A percentile compares a stretch with the other conserved stretches of the same genome.
Conservation (phyloP, 257 asterid species). For the Nicotiana tomentosiformis region DNA sequence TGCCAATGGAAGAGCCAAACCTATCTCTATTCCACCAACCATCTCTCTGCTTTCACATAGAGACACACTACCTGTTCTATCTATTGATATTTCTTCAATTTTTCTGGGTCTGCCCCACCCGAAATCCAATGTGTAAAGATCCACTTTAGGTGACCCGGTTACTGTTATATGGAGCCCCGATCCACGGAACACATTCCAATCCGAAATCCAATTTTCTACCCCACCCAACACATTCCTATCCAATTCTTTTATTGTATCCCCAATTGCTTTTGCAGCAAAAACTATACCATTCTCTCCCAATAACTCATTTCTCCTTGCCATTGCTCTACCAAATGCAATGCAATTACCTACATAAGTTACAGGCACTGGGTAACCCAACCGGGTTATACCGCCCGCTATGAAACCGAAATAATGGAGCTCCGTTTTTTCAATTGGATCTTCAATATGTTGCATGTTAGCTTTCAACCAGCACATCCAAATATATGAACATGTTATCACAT, state of each 20-base stretch:
- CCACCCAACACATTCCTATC: constrained; percentile 21
- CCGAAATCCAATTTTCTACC: constrained; percentile 33
- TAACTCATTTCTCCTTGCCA: constrained; percentile 3
- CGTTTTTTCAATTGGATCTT: neutral
- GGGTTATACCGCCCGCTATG: constrained; percentile 26
- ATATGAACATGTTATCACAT: constrained; percentile 29
- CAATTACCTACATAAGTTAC: constrained; percentile 44
- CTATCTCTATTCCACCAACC: constrained; percentile 46
- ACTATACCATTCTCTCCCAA: constrained; percentile 33
- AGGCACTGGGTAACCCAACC: constrained; percentile 30
- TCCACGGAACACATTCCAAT: neutral
- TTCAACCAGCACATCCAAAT: constrained; percentile 34
- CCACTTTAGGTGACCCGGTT: constrained; percentile 47
- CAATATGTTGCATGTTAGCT: constrained; percentile 7
- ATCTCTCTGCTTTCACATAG: constrained; percentile 26
- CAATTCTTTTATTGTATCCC: constrained; percentile 23
- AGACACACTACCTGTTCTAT: constrained; percentile 27
- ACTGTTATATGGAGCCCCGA: constrained; percentile 16
- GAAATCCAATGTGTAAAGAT: constrained; percentile 27
- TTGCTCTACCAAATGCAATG: constrained; percentile 24
- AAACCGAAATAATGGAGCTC: constrained; percentile 20
- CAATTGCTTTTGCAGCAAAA: constrained; percentile 33
- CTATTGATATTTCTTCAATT: constrained; percentile 36
- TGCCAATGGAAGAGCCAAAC: constrained; percentile 28
- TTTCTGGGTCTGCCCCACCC: constrained; percentile 49